Percentiles rank a stretch among this genome's conserved stretches.
Conservation (phyloP, 768 basidiomycete genomes). For the Lactarius evosmus region DNA sequence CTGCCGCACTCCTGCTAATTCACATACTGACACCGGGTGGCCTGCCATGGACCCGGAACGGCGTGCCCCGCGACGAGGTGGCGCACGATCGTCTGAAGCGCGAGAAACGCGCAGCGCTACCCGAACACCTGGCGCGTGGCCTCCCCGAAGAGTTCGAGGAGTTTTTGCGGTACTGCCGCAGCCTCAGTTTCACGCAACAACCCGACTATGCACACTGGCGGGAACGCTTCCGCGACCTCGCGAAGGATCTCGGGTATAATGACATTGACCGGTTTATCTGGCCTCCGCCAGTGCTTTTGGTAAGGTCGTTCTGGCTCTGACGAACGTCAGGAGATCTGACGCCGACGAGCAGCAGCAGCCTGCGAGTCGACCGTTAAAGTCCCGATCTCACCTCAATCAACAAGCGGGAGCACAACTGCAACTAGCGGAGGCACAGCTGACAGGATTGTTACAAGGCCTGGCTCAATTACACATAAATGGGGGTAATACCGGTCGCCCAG, state of each 20-base stretch:
- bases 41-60: constrained; percentile 74
- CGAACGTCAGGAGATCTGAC: background rate
- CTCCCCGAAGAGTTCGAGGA: constrained; percentile 73
- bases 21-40: constrained; percentile 76
- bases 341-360: constrained; percentile 8
- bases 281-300: constrained; percentile 45
- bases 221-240: constrained; percentile 61
- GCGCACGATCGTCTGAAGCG: constrained; percentile 61
- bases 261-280: constrained; percentile 63
- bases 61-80: constrained; percentile 67
- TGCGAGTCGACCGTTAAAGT: constrained; percentile 23
- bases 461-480: constrained; percentile 31
- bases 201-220: constrained; percentile 69
- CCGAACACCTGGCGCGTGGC: constrained; percentile 66
- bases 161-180: constrained; percentile 67
- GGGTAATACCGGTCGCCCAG: constrained; percentile 34
- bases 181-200: constrained; percentile 61
- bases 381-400: constrained; percentile 35
- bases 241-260: constrained; percentile 54
- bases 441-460: constrained; percentile 16
- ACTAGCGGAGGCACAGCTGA: background rate
- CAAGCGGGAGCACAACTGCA: background rate
- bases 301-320: constrained; percentile 29
- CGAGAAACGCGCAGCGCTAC: constrained; percentile 57
- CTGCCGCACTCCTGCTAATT: constrained; percentile 73